A percentile compares a stretch with the other conserved stretches of the same genome.
These are phyloP conservation scores for Aspergillus chevalieri DNA, from an alignment of 2,329 filamentous ascomycete genomes.

Conservation along the genomic window DNA sequence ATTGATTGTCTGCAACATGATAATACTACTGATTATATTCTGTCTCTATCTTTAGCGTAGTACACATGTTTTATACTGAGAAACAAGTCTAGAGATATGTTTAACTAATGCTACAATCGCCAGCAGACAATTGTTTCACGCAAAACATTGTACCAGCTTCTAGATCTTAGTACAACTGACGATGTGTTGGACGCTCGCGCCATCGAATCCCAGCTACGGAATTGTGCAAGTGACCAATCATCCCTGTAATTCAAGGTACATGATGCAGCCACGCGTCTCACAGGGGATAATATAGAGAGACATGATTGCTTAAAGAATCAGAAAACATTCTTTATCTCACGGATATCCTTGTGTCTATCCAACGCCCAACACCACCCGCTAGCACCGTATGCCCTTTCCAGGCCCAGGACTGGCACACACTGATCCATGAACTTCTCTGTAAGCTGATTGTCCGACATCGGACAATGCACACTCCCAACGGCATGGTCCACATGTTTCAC, in stretches of 20 bases:
- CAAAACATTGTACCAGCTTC: background rate
- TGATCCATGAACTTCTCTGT: constrained; percentile 48
- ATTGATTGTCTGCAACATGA: constrained; percentile 14
- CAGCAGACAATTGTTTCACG: constrained; percentile 4
- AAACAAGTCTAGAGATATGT: constrained; percentile 18
- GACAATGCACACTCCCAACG: constrained; percentile 45
- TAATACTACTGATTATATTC: constrained; percentile 15
- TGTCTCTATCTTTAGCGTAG: constrained; percentile 21
- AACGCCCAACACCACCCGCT: constrained; percentile 28
- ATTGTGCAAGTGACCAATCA: too few relatives aligned
- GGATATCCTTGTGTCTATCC: constrained; percentile 25
- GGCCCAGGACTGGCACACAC: constrained; percentile 37
- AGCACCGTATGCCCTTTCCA: constrained; percentile 27
- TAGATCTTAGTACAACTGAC: background rate
- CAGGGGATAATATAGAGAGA: too few relatives aligned
- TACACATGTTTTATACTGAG: constrained; percentile 20
- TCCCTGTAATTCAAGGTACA: background rate
- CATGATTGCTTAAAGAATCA: constrained; percentile 1
- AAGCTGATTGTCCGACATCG: constrained; percentile 43
- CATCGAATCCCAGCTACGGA: too few relatives aligned
- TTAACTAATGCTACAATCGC: too few relatives aligned
- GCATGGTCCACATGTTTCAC: constrained; percentile 46
- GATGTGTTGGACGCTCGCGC: too few relatives aligned
- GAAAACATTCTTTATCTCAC: constrained; percentile 17
- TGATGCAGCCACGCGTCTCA: background rate